Conservation (phyloP, 352 stramenopile genomes). For the Halophytophthora polymorphica region DNA sequence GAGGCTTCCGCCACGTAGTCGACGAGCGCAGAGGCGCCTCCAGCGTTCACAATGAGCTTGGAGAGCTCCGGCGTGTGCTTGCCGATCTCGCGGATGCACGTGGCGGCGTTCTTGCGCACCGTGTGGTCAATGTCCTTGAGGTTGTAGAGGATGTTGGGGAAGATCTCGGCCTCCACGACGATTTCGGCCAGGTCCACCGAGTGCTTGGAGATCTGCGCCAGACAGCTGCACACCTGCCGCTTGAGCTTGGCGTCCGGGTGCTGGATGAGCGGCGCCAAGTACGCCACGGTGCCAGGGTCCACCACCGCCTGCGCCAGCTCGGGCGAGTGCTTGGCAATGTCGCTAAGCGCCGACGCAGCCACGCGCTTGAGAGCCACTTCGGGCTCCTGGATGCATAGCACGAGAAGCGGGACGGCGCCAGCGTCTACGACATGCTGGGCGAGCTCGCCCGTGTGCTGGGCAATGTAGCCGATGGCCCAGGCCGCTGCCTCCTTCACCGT, state of each 20-base stretch:
- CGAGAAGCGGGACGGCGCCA: slow-evolving; percentile 90
- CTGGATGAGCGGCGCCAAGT: slow-evolving; percentile 92
- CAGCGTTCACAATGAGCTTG: slow-evolving; percentile 94
- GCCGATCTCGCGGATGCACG: slow-evolving; percentile 92
- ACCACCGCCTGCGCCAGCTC: slow-evolving; percentile 93
- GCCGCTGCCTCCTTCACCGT: slow-evolving; percentile 94
- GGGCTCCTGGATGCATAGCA: slow-evolving; percentile 95
- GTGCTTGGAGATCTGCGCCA: slow-evolving; percentile 95
- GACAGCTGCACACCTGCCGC: slow-evolving; percentile 85
- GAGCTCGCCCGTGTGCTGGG: slow-evolving; percentile 91
- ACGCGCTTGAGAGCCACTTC: slow-evolving; percentile 95
- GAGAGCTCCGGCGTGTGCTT: slow-evolving; percentile 95
- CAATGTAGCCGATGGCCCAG: slow-evolving; percentile 96
- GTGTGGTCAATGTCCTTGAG: slow-evolving; percentile 93
- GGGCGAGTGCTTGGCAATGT: slow-evolving; percentile 95
- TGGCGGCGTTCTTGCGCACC: slow-evolving; percentile 95
- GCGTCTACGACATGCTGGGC: slow-evolving; percentile 93
- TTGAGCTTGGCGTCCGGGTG: slow-evolving; percentile 95
- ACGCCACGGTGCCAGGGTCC: slow-evolving; percentile 90
- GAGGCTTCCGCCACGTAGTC: slow-evolving; percentile 90
- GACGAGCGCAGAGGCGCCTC: slow-evolving; percentile 92
- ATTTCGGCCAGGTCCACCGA: slow-evolving; percentile 94
- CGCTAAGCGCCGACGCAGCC: slow-evolving; percentile 88
- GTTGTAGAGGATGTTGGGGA: slow-evolving; percentile 94
- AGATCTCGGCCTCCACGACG: slow-evolving; percentile 95